A percentile compares a stretch with the other conserved stretches of the same genome.
phyloP scores from a whole-genome alignment of 495 filamentous ascomycete genomes.

The Talaromyces adpressus region DNA sequence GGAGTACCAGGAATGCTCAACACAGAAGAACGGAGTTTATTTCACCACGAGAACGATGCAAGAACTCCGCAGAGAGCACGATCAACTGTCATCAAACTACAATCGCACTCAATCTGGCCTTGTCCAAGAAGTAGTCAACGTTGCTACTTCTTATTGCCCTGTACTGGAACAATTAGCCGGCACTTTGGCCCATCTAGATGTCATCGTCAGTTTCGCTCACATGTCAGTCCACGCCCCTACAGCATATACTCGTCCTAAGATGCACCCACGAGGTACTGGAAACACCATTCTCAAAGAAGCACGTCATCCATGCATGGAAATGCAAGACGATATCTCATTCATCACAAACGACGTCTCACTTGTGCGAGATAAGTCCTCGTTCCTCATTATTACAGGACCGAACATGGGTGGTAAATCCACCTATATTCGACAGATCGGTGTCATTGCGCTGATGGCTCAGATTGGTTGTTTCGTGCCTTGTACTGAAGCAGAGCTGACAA shows the following conservation, averaged over 20 bases:
- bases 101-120: slow-evolving; percentile 89
- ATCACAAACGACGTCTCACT: slow-evolving; percentile 96
- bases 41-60: slow-evolving; percentile 90
- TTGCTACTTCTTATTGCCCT: slow-evolving; percentile 91
- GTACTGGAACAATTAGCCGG: slow-evolving; percentile 86
- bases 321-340: slow-evolving; percentile 97
- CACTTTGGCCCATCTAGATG: slow-evolving; percentile 89
- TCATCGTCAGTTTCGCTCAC: slow-evolving; percentile 93
- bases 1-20: slow-evolving; percentile 90
- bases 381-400: slow-evolving; percentile 95
- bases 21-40: slow-evolving; percentile 98
- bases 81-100: slow-evolving; percentile 92
- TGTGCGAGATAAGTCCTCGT: slow-evolving; percentile 71
- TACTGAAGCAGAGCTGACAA: slow-evolving; percentile 79
- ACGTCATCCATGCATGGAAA: slow-evolving; percentile 96
- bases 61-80: slow-evolving; percentile 77
- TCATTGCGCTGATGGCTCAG: slow-evolving; percentile 97
- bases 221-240: slow-evolving; percentile 88
- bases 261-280: slow-evolving; percentile 87
- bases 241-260: slow-evolving; percentile 83
- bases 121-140: slow-evolving; percentile 86
- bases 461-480: slow-evolving; percentile 96
- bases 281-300: slow-evolving; percentile 88
- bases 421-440: slow-evolving; percentile 96
- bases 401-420: slow-evolving; percentile 99